These are phyloP conservation scores for Onygenales sp. DNA, from an alignment of 2,329 filamentous ascomycete genomes.

Conservation along the genomic window DNA sequence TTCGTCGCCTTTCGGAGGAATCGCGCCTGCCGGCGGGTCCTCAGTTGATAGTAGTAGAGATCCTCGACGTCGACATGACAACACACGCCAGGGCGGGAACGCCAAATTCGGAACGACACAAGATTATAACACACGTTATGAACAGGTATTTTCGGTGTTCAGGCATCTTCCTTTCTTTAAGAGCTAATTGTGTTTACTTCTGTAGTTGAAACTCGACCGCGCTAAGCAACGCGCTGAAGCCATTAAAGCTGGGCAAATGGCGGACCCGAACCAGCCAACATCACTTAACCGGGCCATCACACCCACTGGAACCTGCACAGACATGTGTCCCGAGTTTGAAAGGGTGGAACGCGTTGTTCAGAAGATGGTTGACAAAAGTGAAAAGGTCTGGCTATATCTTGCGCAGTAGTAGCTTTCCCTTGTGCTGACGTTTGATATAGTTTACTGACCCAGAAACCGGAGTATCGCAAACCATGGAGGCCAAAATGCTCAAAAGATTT, in stretches of 20 bases:
- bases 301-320: slow-evolving; percentile 50
- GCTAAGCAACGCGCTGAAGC: slow-evolving; percentile 42
- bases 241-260: slow-evolving; percentile 45
- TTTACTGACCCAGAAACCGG: slow-evolving; percentile 26
- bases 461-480: slow-evolving; percentile 22
- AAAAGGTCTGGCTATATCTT: slow-evolving; percentile 39
- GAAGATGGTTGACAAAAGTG: slow-evolving; percentile 51
- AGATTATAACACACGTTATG: slow-evolving; percentile 13
- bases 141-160: slow-evolving; percentile 10
- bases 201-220: slow-evolving; percentile 41
- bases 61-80: slow-evolving; percentile 6
- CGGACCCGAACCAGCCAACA: slow-evolving; percentile 52
- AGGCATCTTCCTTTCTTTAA: not conserved
- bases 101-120: not conserved
- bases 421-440: slow-evolving; percentile 16
- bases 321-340: slow-evolving; percentile 58
- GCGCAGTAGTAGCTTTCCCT: not conserved
- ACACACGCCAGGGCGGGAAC: not conserved
- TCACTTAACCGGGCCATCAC: slow-evolving; percentile 52
- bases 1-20: not conserved
- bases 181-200: slow-evolving; percentile 10
- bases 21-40: not conserved
- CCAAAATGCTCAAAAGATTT: slow-evolving; percentile 54
- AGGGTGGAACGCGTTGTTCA: slow-evolving; percentile 52
- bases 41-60: slow-evolving; percentile 11